Percentiles rank a stretch among this genome's conserved stretches.
phyloP scores from a whole-genome alignment of 2,329 filamentous ascomycete species.

The Endoconidiophora polonica region DNA sequence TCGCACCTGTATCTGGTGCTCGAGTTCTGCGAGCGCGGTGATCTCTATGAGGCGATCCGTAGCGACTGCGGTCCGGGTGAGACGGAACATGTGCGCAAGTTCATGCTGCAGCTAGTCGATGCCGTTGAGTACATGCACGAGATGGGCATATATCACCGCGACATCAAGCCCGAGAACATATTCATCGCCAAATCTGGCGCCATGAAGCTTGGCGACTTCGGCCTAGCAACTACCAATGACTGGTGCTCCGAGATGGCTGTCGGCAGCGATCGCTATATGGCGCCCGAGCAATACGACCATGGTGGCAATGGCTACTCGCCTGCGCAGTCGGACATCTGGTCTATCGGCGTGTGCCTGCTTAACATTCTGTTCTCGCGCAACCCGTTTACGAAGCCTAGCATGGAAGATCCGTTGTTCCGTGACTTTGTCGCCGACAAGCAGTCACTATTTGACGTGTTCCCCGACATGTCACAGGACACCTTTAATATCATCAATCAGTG shows the following conservation, averaged over 20 bases:
- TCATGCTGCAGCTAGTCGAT: slow-evolving; percentile 88
- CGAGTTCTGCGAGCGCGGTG: slow-evolving; percentile 88
- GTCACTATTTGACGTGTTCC: slow-evolving; percentile 93
- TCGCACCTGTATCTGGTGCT: slow-evolving; percentile 82
- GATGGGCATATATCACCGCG: slow-evolving; percentile 84
- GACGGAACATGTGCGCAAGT: slow-evolving; percentile 90
- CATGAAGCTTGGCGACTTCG: slow-evolving; percentile 96
- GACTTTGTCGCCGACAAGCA: slow-evolving; percentile 91
- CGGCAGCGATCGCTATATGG: slow-evolving; percentile 97
- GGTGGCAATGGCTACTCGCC: slow-evolving; percentile 77
- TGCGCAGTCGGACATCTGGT: slow-evolving; percentile 89
- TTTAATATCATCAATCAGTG: slow-evolving; percentile 85
- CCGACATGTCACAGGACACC: slow-evolving; percentile 95
- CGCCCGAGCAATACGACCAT: slow-evolving; percentile 92
- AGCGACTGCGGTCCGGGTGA: slow-evolving; percentile 73
- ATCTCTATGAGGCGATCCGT: slow-evolving; percentile 94
- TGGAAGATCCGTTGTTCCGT: slow-evolving; percentile 80
- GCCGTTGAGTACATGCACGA: slow-evolving; percentile 81
- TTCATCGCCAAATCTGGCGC: slow-evolving; percentile 73
- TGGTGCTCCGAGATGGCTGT: slow-evolving; percentile 91
- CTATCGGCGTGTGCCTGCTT: slow-evolving; percentile 86
- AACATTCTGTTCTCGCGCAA: slow-evolving; percentile 96
- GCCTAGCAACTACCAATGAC: slow-evolving; percentile 71
- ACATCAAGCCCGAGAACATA: slow-evolving; percentile 99
- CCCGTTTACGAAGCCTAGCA: slow-evolving; percentile 79